Evolutionary conservation across 805 yeast genomes (phyloP), one percentile per base, ranked within the genome.

Genomic region (Metschnikowia lochheadii): DNA sequence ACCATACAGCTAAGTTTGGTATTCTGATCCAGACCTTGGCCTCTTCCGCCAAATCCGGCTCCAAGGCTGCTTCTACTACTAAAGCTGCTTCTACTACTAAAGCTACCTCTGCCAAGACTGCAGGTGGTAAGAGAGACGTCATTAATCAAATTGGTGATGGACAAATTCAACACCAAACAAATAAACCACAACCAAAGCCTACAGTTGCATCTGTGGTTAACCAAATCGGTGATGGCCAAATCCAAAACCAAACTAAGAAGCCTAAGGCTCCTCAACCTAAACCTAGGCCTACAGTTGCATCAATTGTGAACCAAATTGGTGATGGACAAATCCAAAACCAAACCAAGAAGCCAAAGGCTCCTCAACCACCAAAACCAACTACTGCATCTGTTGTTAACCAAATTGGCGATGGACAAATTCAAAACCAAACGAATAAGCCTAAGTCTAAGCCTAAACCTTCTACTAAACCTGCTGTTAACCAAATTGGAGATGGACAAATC

Each of bases 1-100:
- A 81, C 59, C 79, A 79, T 76, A 52, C 79, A 39, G 66, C 70
- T 44, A 63, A 77, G 45, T 85, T 85, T 61, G 92, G 91, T 72
- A 84, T 85, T 61, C 86, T 85, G 52, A 81, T 85, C 55, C 69
- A 75, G 55, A 79, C 85, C 53, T 58, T 78, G 42, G 13, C 55
- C 3, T 52, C 80, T 52, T 34, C 37, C 6, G 52, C 79, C 54
- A 23, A 23, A 8, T 23, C 26, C 10, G 8, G 10, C 10, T 8
- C 26, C 3, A 23, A 23, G 26, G 20, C 20, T 18, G 29, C 29
- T 3, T 1, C 29, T 1, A 8, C 29, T 11, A 26, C 29, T 11
- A 26, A 8, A 7, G 4, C 29, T 26, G 10, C 29, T 10, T 0
- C 29, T 1, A 8, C 29, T 11, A 26, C 29, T 11, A 26, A 8